Evolutionary conservation across 2,329 filamentous ascomycete genomes (phyloP), one percentile per base, ranked within the genome.

Genomic region (Epichloe glyceriae): DNA sequence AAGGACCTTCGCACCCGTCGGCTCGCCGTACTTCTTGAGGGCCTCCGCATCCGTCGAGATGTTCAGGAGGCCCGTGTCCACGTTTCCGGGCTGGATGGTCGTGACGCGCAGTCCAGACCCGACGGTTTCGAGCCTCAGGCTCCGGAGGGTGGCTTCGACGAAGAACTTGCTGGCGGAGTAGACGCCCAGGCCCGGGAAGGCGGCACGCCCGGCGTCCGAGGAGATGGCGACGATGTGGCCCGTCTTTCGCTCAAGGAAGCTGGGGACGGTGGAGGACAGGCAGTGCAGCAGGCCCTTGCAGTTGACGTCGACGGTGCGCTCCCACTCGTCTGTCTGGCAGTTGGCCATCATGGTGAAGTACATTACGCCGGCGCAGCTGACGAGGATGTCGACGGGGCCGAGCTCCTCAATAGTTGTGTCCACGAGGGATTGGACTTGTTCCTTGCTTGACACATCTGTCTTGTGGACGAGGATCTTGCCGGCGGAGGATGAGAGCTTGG

Each of bases 321-420:
- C 82, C 86, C 86, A 91, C 59, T 91, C 82, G 5, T 86, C 83
- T 0, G 73, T 78, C 55, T 85, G 76, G 15, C 72, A 76, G 62
- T 89, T 90, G 51, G 82, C 79, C 86, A 91, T 90, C 81, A 90
- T 82, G 50, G 86, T 90, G 68, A 82, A 91, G 70, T 91, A 91
- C 86, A 91, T 91, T 62, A 91, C 86, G 37, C 86, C 86, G 0
- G 86, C 87, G 60, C 85, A 88, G 40, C 81, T 81, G 47, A 91
- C 79, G n/a, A 91, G 75, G 48, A 90, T 86, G 62, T 91, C 86
- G 43, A 90, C 73, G 0, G 82, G 78, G 0, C 86, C 86, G 0
- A 90, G 79, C 57, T 82, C 70, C 44, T 77, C 73, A 26, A 70
- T 70, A 1, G 84, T 73, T 0, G 76, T 71, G 3, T 68, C 65